Evolutionary conservation across 176 grass and related monocot species (phyloP).

Genomic region (Hsuehochloa calcarea): DNA sequence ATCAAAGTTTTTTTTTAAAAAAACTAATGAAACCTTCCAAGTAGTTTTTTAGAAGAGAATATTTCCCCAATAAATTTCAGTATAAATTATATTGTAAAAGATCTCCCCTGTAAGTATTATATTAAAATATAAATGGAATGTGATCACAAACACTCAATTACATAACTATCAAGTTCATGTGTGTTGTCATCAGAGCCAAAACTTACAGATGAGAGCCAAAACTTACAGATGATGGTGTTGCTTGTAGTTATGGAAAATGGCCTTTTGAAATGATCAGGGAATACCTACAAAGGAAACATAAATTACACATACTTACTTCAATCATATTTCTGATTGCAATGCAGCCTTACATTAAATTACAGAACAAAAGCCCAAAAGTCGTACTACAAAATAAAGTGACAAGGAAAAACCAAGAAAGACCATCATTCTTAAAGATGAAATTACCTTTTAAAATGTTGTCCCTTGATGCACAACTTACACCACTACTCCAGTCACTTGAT

Average conservation of each 20-base stretch:
- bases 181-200: not conserved
- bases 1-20: not conserved
- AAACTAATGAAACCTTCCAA: not conserved
- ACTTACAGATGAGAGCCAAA: conserved; percentile 49
- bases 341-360: no score
- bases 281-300: conserved; percentile 44
- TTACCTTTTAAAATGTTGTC: no score
- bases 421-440: no score
- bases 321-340: no score
- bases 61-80: not conserved
- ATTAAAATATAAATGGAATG: not conserved
- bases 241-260: conserved; percentile 64
- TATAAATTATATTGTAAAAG: not conserved
- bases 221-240: conserved; percentile 76
- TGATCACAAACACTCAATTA: not conserved
- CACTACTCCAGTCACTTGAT: no score
- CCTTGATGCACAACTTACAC: no score
- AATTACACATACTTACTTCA: not conserved
- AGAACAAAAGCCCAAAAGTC: no score
- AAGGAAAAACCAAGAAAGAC: no score
- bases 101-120: not conserved
- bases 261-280: conserved; percentile 82
- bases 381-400: no score
- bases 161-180: not conserved
- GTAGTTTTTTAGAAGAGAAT: not conserved